Evolutionary conservation across 768 basidiomycete species (phyloP).

Genomic region (Infundibulicybe gibba): DNA sequence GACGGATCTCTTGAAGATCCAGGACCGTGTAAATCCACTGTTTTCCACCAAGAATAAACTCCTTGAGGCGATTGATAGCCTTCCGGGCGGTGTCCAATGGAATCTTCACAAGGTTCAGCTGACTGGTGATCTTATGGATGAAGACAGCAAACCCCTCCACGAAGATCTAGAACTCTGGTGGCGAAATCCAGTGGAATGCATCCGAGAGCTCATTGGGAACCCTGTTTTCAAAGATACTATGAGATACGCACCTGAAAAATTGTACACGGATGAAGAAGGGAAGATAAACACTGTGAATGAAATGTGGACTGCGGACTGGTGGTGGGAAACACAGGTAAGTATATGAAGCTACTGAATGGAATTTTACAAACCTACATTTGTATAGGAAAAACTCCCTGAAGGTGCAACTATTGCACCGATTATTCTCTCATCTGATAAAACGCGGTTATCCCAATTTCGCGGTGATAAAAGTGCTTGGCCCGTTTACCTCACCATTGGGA

Average conservation of each 20-base stretch:
- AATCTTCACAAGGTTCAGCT: constrained; percentile 5
- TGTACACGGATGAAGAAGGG: constrained; percentile 17
- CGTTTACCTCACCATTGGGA: constrained; percentile 32
- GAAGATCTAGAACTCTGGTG: constrained; percentile 21
- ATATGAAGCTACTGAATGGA: background rate
- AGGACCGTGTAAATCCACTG: constrained; percentile 1
- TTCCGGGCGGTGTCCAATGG: constrained; percentile 10
- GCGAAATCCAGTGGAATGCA: constrained; percentile 15
- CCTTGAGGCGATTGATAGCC: constrained; percentile 9
- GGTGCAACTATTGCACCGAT: constrained; percentile 21
- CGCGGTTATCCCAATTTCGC: constrained; percentile 19
- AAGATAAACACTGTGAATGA: constrained; percentile 6
- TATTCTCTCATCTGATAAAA: constrained; percentile 22
- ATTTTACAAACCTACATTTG: background rate
- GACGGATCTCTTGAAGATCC: background rate
- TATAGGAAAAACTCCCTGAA: constrained; percentile 3
- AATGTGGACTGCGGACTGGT: constrained; percentile 3
- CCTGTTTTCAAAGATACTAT: constrained; percentile 21
- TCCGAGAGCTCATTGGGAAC: constrained; percentile 22
- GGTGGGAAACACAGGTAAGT: constrained; percentile 23
- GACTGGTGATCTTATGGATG: constrained; percentile 5
- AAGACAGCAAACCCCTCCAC: background rate
- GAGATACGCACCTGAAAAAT: constrained; percentile 18
- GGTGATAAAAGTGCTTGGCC: constrained; percentile 31
- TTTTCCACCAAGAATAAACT: constrained; percentile 7